These are phyloP conservation scores for Fraxinus latifolia DNA, from an alignment of 305 asterid species.

Conservation along the genomic window DNA sequence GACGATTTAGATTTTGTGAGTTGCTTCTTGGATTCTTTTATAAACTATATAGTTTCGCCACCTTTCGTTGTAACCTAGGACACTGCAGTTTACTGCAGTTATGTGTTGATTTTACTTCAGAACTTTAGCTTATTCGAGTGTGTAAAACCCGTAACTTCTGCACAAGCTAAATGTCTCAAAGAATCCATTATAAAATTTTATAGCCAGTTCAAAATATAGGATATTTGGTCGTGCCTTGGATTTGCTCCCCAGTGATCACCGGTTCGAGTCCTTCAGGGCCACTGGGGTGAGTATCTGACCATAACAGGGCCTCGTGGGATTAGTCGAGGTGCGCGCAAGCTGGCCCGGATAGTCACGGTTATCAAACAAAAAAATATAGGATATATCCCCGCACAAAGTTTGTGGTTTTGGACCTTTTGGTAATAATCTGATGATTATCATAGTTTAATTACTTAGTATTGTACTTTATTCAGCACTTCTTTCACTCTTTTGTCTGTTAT, in stretches of 20 bases:
- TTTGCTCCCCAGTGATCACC: too few species aligned
- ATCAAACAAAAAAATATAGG: not conserved
- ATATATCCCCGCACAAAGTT: not conserved
- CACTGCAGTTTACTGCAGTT: not conserved
- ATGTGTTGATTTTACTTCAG: not conserved
- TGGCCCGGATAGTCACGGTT: too few species aligned
- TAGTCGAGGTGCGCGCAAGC: too few species aligned
- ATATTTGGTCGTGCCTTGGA: not conserved
- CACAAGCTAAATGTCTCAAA: not conserved
- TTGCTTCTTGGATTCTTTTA: constrained; percentile 6
- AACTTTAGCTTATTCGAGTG: not conserved
- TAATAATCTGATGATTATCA: not conserved
- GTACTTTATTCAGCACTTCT: not conserved
- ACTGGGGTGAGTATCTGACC: too few species aligned
- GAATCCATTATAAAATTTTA: not conserved
- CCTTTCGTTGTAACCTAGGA: not conserved
- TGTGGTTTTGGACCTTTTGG: not conserved
- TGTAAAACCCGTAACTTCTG: not conserved
- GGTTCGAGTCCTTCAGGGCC: too few species aligned
- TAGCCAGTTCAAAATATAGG: not conserved
- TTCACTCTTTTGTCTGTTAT: not conserved
- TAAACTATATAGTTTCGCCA: not conserved
- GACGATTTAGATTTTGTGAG: not conserved
- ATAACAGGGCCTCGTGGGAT: too few species aligned
- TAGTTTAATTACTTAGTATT: not conserved